Conservation (phyloP, 148 eudicot species). For the Spergularia bocconei region DNA sequence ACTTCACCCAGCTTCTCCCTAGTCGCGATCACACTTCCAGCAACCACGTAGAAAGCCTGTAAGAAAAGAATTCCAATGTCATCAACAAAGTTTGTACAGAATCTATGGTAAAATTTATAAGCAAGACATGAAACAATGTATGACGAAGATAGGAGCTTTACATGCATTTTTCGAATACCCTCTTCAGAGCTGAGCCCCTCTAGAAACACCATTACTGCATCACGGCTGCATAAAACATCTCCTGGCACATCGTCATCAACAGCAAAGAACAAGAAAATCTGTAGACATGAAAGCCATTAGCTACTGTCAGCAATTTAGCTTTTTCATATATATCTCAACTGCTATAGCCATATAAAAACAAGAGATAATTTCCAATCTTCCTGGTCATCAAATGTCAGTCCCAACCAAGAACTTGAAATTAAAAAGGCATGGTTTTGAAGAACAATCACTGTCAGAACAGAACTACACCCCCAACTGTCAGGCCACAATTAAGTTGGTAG, state of each 20-base stretch:
- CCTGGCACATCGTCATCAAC: constrained; percentile 8
- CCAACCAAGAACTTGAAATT: no score
- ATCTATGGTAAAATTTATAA: neutral
- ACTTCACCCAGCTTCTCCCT: neutral
- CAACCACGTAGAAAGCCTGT: neutral
- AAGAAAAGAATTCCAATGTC: neutral
- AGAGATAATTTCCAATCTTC: no score
- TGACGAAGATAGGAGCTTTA: neutral
- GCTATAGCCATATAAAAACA: no score
- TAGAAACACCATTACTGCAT: constrained; percentile 14
- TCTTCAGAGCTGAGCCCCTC: constrained; percentile 17
- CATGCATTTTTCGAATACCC: neutral
- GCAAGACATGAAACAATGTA: neutral
- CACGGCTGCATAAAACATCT: constrained; percentile 8
- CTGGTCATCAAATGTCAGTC: no score
- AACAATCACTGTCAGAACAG: no score
- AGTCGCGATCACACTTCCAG: neutral
- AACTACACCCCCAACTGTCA: no score
- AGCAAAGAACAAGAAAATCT: constrained; percentile 17
- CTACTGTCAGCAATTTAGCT: neutral
- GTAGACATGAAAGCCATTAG: neutral
- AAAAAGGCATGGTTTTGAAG: no score
- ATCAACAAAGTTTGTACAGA: neutral
- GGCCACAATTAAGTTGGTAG: no score
- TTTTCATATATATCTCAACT: no score